Evolutionary conservation across 2,329 filamentous ascomycete species (phyloP).

Genomic region (Talaromyces sp.): DNA sequence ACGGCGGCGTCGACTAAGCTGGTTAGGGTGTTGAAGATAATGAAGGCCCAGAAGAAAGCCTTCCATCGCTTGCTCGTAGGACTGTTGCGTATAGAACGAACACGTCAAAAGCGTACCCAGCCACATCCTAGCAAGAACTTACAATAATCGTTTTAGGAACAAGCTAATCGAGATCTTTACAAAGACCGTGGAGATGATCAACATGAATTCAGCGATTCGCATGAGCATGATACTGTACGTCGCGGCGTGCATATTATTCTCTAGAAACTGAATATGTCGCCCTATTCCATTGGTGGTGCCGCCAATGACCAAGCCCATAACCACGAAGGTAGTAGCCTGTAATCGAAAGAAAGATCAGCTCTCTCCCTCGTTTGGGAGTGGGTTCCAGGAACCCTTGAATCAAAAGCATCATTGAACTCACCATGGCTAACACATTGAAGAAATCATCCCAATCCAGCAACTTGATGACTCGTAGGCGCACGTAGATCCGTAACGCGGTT

Average conservation of each 20-base stretch:
- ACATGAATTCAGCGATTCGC: conserved; percentile 19
- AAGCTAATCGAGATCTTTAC: conserved; percentile 22
- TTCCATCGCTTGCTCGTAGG: conserved; percentile 19
- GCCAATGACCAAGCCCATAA: conserved; percentile 14
- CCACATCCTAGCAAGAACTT: background rate
- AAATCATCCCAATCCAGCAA: conserved; percentile 21
- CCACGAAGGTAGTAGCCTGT: conserved; percentile 6
- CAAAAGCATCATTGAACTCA: conserved; percentile 8
- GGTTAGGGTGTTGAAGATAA: conserved; percentile 21
- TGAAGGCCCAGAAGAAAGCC: conserved; percentile 21
- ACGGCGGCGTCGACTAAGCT: conserved; percentile 15
- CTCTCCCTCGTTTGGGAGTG: background rate
- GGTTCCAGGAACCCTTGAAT: background rate
- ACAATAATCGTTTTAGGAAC: conserved; percentile 21
- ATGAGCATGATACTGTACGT: conserved; percentile 20
- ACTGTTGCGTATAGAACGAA: background rate
- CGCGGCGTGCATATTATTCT: background rate
- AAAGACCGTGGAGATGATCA: conserved; percentile 21
- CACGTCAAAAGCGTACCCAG: background rate
- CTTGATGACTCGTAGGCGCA: conserved; percentile 19
- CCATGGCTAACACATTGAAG: conserved; percentile 21
- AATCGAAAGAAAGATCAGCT: conserved; percentile 1
- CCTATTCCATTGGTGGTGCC: conserved; percentile 9
- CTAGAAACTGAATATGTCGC: conserved; percentile 5
- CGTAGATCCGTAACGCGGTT: conserved; percentile 19